Percentiles rank a stretch among this genome's conserved stretches.
Conservation (phyloP, 768 basidiomycete species). For the Cantharellus anzutake region DNA sequence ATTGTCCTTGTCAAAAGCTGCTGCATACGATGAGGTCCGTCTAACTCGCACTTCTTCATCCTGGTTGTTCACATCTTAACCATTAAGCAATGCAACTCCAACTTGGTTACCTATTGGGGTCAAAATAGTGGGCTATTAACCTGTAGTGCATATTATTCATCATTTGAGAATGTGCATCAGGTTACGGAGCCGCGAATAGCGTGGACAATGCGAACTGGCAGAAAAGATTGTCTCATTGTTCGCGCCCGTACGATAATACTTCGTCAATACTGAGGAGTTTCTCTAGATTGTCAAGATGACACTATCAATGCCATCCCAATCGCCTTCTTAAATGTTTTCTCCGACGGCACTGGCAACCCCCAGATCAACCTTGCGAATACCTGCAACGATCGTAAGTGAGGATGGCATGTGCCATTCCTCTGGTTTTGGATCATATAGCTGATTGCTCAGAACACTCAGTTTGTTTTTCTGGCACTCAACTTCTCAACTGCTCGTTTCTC, state of each 20-base stretch:
- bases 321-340: slow-evolving; percentile 50
- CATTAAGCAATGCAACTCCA: slow-evolving; percentile 1
- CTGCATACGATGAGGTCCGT: no score
- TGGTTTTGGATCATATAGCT: background rate
- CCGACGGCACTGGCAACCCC: slow-evolving; percentile 39
- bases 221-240: slow-evolving; percentile 35
- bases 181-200: slow-evolving; percentile 38
- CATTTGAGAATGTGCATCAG: no score
- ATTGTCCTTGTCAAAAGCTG: no score
- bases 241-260: background rate
- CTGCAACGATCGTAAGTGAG: slow-evolving; percentile 1
- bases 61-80: no score
- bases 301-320: slow-evolving; percentile 50
- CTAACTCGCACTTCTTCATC: no score
- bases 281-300: slow-evolving; percentile 40
- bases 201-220: slow-evolving; percentile 35
- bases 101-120: slow-evolving; percentile 34
- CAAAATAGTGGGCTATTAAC: slow-evolving; percentile 27
- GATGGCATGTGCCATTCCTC: slow-evolving; percentile 19
- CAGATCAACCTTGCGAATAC: slow-evolving; percentile 46
- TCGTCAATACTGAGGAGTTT: background rate
- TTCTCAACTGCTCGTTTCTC: slow-evolving; percentile 24
- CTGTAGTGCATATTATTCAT: no score
- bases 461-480: background rate
- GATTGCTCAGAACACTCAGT: background rate